Conservation (phyloP, 1,284 basidiomycete genomes). For the Lentinula novae-zelandiae region DNA sequence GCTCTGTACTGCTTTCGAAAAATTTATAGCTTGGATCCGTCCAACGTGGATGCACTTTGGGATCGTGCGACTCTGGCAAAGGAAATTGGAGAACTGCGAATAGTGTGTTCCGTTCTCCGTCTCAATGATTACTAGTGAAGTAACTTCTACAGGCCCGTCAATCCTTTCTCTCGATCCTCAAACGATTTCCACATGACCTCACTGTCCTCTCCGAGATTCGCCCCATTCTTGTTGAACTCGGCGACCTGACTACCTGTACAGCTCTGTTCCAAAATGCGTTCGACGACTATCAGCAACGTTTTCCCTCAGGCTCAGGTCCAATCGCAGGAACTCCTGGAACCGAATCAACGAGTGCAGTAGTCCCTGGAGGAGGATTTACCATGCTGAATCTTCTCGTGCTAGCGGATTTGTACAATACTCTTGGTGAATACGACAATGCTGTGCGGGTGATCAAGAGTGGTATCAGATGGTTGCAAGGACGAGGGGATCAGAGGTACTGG, state of each 20-base stretch:
- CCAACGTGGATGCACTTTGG: constrained; percentile 86
- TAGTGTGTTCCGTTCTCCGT: constrained; percentile 36
- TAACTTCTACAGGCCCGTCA: constrained; percentile 57
- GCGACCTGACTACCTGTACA: constrained; percentile 63
- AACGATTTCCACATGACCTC: constrained; percentile 77
- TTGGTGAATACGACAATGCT: constrained; percentile 67
- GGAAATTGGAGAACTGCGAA: constrained; percentile 68
- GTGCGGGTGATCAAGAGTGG: constrained; percentile 73
- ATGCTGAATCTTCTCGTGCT: constrained; percentile 73
- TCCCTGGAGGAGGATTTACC: constrained; percentile 49
- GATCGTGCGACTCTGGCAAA: constrained; percentile 84
- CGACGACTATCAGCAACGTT: constrained; percentile 35
- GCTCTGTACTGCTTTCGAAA: constrained; percentile 92
- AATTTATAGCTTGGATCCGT: constrained; percentile 74
- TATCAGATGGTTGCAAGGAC: constrained; percentile 86
- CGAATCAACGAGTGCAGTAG: constrained; percentile 33
- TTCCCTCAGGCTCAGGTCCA: constrained; percentile 32
- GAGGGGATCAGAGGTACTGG: constrained; percentile 76
- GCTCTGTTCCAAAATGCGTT: constrained; percentile 64
- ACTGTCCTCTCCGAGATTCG: constrained; percentile 79
- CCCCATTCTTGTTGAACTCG: constrained; percentile 70
- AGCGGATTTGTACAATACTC: constrained; percentile 77
- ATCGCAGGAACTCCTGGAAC: constrained; percentile 16
- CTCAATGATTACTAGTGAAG: neutral
- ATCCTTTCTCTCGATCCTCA: constrained; percentile 74